A percentile compares a stretch with the other conserved stretches of the same genome.
Conservation (phyloP, 2,329 filamentous ascomycete genomes). For the Tolypocladium ophioglossoides region DNA sequence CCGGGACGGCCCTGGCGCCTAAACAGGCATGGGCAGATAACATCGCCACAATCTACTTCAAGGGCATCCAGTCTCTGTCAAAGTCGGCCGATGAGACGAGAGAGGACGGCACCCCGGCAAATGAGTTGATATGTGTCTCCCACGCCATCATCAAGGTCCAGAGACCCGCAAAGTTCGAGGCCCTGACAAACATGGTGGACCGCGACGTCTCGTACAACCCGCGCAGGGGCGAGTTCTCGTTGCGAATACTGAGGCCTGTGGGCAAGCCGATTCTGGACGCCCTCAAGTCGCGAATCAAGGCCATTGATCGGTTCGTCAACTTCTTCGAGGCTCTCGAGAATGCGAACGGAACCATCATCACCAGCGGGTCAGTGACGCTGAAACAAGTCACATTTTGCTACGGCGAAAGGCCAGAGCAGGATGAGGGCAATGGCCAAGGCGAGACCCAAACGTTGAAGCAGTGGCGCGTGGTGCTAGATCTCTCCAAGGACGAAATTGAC, state of each 20-base stretch:
- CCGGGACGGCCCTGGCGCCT: slow-evolving; percentile 8
- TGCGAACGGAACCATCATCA: slow-evolving; percentile 42
- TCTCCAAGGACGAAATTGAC: slow-evolving; percentile 41
- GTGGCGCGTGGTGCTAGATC: slow-evolving; percentile 48
- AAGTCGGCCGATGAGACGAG: slow-evolving; percentile 2
- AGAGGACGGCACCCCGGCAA: slow-evolving; percentile 4
- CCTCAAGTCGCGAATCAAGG: slow-evolving; percentile 50
- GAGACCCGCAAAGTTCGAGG: slow-evolving; percentile 41
- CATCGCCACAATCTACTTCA: slow-evolving; percentile 47
- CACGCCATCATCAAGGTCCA: slow-evolving; percentile 46
- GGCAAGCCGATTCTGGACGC: slow-evolving; percentile 47
- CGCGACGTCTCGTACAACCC: slow-evolving; percentile 52
- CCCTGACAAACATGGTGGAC: slow-evolving; percentile 45
- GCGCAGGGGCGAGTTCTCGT: slow-evolving; percentile 49
- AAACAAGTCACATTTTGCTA: slow-evolving; percentile 61
- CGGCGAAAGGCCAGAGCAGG: slow-evolving; percentile 18
- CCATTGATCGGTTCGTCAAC: slow-evolving; percentile 59
- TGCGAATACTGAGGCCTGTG: slow-evolving; percentile 48
- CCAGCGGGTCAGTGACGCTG: slow-evolving; percentile 49
- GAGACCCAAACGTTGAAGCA: slow-evolving; percentile 8
- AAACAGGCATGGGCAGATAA: slow-evolving; percentile 47
- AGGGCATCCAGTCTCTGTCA: slow-evolving; percentile 25
- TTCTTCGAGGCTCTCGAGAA: slow-evolving; percentile 57
- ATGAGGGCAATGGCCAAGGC: background rate
- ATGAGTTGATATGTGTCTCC: slow-evolving; percentile 27